Evolutionary conservation across 768 basidiomycete genomes (phyloP).

Genomic region (Termitomyces titanicus): DNA sequence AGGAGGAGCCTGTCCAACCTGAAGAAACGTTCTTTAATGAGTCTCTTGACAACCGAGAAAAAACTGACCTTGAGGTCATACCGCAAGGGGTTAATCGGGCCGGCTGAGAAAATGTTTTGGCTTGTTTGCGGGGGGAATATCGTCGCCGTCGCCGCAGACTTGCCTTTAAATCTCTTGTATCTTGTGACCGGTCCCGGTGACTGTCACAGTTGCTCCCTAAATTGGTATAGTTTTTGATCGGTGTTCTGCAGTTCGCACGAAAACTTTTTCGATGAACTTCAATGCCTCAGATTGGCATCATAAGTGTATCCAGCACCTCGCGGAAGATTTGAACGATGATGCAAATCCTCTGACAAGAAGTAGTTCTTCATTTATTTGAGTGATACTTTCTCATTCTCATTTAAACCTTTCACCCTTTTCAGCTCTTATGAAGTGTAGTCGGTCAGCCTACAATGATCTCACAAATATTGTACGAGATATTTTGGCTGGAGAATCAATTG

Average conservation of each 20-base stretch:
- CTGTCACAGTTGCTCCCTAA: conserved; percentile 29
- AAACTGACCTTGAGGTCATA: conserved; percentile 74
- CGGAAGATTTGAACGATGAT: conserved; percentile 11
- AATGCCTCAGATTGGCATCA: conserved; percentile 8
- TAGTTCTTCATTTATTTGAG: background rate
- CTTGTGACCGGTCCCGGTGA: conserved; percentile 37
- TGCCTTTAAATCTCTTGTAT: conserved; percentile 64
- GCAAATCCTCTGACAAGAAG: conserved; percentile 11
- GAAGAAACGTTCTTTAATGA: conserved; percentile 9
- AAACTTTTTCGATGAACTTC: conserved; percentile 12
- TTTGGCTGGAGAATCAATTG: conserved; percentile 2
- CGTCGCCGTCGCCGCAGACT: conserved; percentile 40
- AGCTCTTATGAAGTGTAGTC: conserved; percentile 10
- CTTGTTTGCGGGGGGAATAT: conserved; percentile 55
- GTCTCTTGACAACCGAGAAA: background rate
- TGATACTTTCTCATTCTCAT: background rate
- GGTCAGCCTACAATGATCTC: conserved; percentile 4
- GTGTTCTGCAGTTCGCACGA: background rate
- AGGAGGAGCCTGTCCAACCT: conserved; percentile 97
- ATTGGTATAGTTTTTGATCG: conserved; percentile 20
- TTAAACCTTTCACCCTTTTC: background rate
- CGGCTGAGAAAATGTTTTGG: conserved; percentile 44
- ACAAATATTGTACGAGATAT: conserved; percentile 5
- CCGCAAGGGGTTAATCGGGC: conserved; percentile 51
- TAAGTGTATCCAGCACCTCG: conserved; percentile 11